Conservation (phyloP, 2,329 filamentous ascomycete species). For the Hirsutella minnesotensis region DNA sequence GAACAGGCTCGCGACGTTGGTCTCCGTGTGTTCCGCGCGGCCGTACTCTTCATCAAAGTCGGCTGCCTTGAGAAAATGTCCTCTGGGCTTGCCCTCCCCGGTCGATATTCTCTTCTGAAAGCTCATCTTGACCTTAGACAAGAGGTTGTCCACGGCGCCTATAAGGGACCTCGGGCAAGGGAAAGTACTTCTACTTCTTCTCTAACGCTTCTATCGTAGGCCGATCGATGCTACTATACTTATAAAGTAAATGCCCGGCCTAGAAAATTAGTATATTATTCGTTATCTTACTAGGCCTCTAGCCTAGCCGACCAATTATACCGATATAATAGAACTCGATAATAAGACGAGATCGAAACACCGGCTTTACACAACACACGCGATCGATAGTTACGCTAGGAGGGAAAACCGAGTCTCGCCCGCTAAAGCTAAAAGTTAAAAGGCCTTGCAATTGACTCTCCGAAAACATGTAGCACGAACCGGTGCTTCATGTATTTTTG, state of each 20-base stretch:
- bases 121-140: constrained; percentile 40
- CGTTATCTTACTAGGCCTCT: too few species aligned
- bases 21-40: constrained; percentile 25
- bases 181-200: too few species aligned
- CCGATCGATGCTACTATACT: too few species aligned
- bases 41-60: constrained; percentile 58
- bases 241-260: too few species aligned
- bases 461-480: neutral
- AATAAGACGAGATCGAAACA: too few species aligned
- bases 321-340: too few species aligned
- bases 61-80: constrained; percentile 61
- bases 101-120: constrained; percentile 17
- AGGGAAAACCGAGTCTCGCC: neutral
- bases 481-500: neutral
- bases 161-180: too few species aligned
- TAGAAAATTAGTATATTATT: too few species aligned
- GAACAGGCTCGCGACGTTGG: constrained; percentile 43
- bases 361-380: neutral
- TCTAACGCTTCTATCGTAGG: too few species aligned
- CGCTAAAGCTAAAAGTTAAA: neutral
- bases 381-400: neutral
- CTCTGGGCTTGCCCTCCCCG: constrained; percentile 13
- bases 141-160: constrained; percentile 60
- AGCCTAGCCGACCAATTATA: too few species aligned
- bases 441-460: neutral